phyloP scores from a whole-genome alignment of 2,329 filamentous ascomycete species.

The Colletotrichum cereale region DNA sequence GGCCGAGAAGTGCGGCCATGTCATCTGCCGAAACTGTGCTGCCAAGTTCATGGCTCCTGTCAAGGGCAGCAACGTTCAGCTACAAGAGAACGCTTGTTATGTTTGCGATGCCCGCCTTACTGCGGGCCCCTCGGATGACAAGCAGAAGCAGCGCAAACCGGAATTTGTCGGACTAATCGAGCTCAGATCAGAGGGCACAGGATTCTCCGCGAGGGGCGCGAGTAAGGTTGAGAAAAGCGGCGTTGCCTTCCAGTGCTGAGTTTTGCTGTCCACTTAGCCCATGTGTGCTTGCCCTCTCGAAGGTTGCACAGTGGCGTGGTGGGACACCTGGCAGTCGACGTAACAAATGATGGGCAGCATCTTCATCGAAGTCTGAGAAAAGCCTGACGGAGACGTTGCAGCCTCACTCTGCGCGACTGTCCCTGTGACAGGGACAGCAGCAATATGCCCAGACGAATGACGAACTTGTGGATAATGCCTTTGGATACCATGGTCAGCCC shows the following conservation, averaged over 20 bases:
- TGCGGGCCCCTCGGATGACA: conserved; percentile 57
- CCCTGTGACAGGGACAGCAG: conserved; percentile 34
- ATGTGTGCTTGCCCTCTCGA: too few species aligned
- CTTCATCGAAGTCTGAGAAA: conserved; percentile 16
- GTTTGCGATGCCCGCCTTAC: conserved; percentile 88
- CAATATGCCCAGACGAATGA: conserved; percentile 80
- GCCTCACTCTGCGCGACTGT: conserved; percentile 8
- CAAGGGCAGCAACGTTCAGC: conserved; percentile 51
- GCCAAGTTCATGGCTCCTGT: conserved; percentile 81
- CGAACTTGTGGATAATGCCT: conserved; percentile 77
- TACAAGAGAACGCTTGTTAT: conserved; percentile 76
- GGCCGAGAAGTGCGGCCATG: conserved; percentile 90
- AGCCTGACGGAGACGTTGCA: conserved; percentile 39
- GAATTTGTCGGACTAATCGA: conserved; percentile 80
- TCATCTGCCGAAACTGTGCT: conserved; percentile 87
- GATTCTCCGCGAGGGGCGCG: conserved; percentile 88
- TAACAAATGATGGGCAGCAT: neutral
- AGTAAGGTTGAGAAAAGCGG: conserved; percentile 84
- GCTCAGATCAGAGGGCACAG: conserved; percentile 88
- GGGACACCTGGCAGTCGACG: neutral
- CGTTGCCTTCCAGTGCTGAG: conserved; percentile 84
- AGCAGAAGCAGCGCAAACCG: conserved; percentile 59
- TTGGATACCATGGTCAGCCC: conserved; percentile 91
- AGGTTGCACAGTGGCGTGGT: neutral
- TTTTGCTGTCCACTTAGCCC: neutral